Conservation (phyloP, 768 basidiomycete genomes). For the Tylopilus sp. region DNA sequence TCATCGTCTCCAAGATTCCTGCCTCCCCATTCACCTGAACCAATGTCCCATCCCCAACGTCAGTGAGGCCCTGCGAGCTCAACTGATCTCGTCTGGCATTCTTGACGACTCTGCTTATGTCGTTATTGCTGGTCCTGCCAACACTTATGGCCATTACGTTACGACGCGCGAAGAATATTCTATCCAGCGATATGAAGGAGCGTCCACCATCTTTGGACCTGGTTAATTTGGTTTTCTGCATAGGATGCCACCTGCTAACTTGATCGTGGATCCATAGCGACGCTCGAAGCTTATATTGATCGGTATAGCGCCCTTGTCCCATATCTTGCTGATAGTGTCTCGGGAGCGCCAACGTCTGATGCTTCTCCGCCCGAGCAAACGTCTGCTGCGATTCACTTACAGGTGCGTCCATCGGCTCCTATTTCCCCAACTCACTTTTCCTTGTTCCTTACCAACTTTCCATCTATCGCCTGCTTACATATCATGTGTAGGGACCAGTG, state of each 20-base stretch:
- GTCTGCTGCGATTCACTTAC: slow-evolving; percentile 63
- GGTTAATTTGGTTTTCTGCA: slow-evolving; percentile 42
- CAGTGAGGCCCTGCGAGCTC: slow-evolving; percentile 65
- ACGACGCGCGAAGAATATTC: slow-evolving; percentile 71
- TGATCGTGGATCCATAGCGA: slow-evolving; percentile 39
- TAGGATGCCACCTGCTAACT: neutral
- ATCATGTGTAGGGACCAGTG: slow-evolving; percentile 47
- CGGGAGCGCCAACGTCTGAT: slow-evolving; percentile 55
- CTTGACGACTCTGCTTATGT: slow-evolving; percentile 69
- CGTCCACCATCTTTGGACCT: slow-evolving; percentile 73
- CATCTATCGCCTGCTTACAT: neutral
- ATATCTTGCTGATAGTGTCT: slow-evolving; percentile 50
- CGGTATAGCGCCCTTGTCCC: slow-evolving; percentile 66
- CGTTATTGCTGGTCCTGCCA: slow-evolving; percentile 78
- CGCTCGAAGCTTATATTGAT: slow-evolving; percentile 78
- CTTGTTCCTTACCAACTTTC: neutral
- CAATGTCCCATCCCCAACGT: neutral
- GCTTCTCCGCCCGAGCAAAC: slow-evolving; percentile 62
- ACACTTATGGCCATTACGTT: slow-evolving; percentile 75
- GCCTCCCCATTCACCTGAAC: neutral
- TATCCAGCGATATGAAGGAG: slow-evolving; percentile 78
- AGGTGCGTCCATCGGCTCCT: slow-evolving; percentile 34
- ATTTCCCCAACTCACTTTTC: no score
- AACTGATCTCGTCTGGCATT: slow-evolving; percentile 60
- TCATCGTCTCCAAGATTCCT: slow-evolving; percentile 4